Base-by-base conservation (phyloP, 805 yeast genomes). In the Metschnikowia baotianmanensis region DNA sequence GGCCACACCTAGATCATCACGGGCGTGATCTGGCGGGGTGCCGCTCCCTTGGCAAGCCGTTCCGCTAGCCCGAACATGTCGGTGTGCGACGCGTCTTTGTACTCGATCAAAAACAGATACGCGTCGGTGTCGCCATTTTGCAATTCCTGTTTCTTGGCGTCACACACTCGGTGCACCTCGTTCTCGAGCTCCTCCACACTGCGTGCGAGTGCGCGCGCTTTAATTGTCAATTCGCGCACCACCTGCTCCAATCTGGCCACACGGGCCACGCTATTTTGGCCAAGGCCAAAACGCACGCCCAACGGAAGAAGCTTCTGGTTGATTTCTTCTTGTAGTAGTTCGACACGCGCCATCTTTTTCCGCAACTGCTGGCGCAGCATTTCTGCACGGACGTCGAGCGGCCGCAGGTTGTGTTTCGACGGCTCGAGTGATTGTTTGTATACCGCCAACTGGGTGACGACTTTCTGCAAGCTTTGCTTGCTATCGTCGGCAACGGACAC, bases 321-420 rank as follows among this genome's bases (percentile, higher is more conserved):
- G 8, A 64, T 43, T 24, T 59, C 48, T 12, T 56, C 56, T 27
- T 58, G 59, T 9, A 58, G 50, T 10, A 38, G 27, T 38, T 54
- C 49, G 24, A 65, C 55, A 1, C 43, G 43, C 2, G 47, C 43
- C 13, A 63, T 45, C 42, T 66, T 67, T 26, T 45, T 45, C 15
- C 71, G 51, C 17, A 69, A 42, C 0, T 40, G 47, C 6, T 23
- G 50, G 47, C 58, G 59, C 33, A 65, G 40, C 9, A 46, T 37
- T 19, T 57, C 61, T 21, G 57, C 61, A 7, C 53, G 55, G 13
- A 59, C 52, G 36, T 67, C 72, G 21, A 69, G 53, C 19, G 65
- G 65, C 17, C 62, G 47, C 23, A 50, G 53, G 34, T 43, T 52
- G 24, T 48, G 31, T 10, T 38, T 35, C n/a, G 45, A 29, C 7